Evolutionary conservation across 208 protist genomes (phyloP).

Genomic region (Porcisia deanei): DNA sequence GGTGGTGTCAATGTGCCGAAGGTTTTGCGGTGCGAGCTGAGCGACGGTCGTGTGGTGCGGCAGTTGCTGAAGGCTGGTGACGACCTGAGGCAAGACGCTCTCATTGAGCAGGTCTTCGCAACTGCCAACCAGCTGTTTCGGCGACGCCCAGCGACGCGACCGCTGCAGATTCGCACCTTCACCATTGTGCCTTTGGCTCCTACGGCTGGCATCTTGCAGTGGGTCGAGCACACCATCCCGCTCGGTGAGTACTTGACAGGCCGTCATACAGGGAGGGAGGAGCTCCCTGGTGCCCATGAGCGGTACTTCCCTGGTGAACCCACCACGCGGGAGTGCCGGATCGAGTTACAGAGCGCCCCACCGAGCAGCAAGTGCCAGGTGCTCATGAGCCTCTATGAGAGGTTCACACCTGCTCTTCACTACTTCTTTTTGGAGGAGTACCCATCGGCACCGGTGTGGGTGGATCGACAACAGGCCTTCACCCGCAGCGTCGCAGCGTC

Average conservation of each 20-base stretch:
- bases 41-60: conserved; percentile 77
- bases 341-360: conserved; percentile 38
- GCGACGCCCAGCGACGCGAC: conserved; percentile 8
- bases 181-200: conserved; percentile 93
- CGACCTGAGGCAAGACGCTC: conserved; percentile 96
- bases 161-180: conserved; percentile 91
- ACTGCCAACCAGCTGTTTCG: conserved; percentile 83
- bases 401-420: conserved; percentile 94
- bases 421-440: conserved; percentile 96
- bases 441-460: conserved; percentile 68
- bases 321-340: conserved; percentile 56
- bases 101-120: conserved; percentile 96
- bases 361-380: conserved; percentile 25
- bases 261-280: conserved; percentile 16
- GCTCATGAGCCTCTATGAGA: conserved; percentile 63
- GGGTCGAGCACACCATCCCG: conserved; percentile 90
- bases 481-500: conserved; percentile 88
- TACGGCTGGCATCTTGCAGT: conserved; percentile 90
- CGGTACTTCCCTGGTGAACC: conserved; percentile 87
- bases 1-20: conserved; percentile 97
- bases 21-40: conserved; percentile 80
- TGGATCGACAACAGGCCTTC: conserved; percentile 84
- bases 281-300: conserved; percentile 65
- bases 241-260: conserved; percentile 91
- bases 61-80: conserved; percentile 93